Evolutionary conservation across 2,329 filamentous ascomycete genomes (phyloP), one percentile per base, ranked within the genome.

Genomic region (Botrytis fragariae): DNA sequence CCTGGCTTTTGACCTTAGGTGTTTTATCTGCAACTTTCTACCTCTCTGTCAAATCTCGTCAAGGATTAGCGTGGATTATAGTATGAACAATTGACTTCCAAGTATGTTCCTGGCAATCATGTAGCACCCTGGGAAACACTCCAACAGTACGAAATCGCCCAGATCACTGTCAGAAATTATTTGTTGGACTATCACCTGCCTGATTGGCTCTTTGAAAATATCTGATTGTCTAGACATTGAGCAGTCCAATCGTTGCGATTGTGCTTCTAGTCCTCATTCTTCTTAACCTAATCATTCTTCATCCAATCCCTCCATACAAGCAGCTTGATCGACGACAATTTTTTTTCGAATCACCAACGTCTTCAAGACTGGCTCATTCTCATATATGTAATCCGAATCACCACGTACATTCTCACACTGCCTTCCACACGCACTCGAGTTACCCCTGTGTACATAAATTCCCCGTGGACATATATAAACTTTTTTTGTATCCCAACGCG

Each of bases 391-490:
- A 16, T 4, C 70, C n/a, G 8, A 20, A 29, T 35, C 45, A 9
- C 25, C 70, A 32, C 42, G 42, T 25, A 35, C 70, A 8, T 22
- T 65, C 32, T 29, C 6, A 35, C 70, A 72, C 61, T 57, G 44
- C n/a, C 48, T 59, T 35, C 70, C 61, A 45, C 70, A 72, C 22
- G 70, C 70, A 32, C 5, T 29, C 9, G 37, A 4, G n/a, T 65
- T 59, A 10, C 70, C 70, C 37, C 62, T 74, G 62, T 81, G 80
- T 7, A 63, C 73, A 4, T 0, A 0, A 39, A 81, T 77, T 35
- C 62, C 59, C 14, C 77, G 76, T 12, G 81, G 80, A 63, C 80
- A 81, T 14, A 85, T 79, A 74, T 84, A 86, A 2, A 85, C 82
- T 76, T 82, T 83, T 73, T 83, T 82, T 2, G 79, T 82, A 32